Evolutionary conservation across 2,329 filamentous ascomycete species (phyloP).

Genomic region (Ophiostoma angusticollis): DNA sequence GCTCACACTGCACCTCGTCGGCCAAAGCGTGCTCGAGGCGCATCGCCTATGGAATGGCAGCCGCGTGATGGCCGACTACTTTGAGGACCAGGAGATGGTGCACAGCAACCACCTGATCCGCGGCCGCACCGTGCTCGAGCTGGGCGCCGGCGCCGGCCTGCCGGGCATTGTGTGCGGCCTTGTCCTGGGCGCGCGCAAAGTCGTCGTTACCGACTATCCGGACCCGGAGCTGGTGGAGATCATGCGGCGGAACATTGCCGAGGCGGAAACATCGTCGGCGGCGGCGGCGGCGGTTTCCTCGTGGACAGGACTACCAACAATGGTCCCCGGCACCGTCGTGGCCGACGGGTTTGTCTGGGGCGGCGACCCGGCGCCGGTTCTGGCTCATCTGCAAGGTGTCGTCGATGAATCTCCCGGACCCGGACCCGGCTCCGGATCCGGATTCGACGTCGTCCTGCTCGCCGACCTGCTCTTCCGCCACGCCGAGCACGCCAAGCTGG

Average conservation of each 20-base stretch:
- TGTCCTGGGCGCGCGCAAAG: conserved; percentile 50
- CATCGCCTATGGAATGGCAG: conserved; percentile 88
- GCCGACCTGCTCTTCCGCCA: conserved; percentile 89
- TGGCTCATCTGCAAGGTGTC: conserved; percentile 35
- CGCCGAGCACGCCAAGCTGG: conserved; percentile 67
- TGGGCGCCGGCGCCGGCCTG: conserved; percentile 78
- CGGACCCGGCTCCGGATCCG: too few species aligned
- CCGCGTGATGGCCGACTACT: conserved; percentile 62
- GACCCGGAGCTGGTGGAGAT: conserved; percentile 73
- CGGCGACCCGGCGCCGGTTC: conserved; percentile 43
- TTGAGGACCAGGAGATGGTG: conserved; percentile 40
- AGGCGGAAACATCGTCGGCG: conserved; percentile 29
- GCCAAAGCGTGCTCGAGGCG: conserved; percentile 77
- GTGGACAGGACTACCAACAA: too few species aligned
- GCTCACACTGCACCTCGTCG: conserved; percentile 50
- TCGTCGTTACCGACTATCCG: conserved; percentile 81
- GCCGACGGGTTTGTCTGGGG: conserved; percentile 80
- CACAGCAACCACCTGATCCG: conserved; percentile 32
- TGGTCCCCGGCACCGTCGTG: conserved; percentile 21
- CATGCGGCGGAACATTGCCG: conserved; percentile 61
- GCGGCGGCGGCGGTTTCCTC: not conserved
- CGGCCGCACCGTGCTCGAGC: conserved; percentile 64
- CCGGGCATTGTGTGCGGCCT: conserved; percentile 67
- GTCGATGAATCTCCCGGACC: too few species aligned
- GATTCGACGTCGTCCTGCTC: conserved; percentile 72